phyloP scores from a whole-genome alignment of 1,284 basidiomycete genomes.

The Ustilago bromivora region DNA sequence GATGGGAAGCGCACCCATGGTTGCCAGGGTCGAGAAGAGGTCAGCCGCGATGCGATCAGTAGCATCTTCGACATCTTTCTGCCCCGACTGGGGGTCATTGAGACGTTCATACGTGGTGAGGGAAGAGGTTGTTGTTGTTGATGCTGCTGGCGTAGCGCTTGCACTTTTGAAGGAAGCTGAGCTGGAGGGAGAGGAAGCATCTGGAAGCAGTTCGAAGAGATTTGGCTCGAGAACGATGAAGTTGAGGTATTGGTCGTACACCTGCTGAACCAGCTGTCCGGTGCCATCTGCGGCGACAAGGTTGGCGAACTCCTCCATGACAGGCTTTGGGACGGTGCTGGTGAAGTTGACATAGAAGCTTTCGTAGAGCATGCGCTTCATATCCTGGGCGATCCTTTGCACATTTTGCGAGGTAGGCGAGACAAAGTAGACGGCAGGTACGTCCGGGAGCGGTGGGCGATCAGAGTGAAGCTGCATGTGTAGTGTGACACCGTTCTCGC shows the following conservation, averaged over 20 bases:
- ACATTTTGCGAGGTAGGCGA: slow-evolving; percentile 89
- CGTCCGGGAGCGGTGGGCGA: slow-evolving; percentile 90
- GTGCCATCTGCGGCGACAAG: slow-evolving; percentile 87
- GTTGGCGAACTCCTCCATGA: slow-evolving; percentile 93
- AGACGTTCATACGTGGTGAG: slow-evolving; percentile 81
- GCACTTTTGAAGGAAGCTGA: slow-evolving; percentile 27
- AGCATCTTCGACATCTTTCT: slow-evolving; percentile 91
- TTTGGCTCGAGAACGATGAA: slow-evolving; percentile 94
- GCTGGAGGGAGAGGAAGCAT: slow-evolving; percentile 62
- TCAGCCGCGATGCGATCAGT: slow-evolving; percentile 92
- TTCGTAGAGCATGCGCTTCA: slow-evolving; percentile 89
- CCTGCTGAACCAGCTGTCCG: slow-evolving; percentile 74
- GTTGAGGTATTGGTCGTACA: slow-evolving; percentile 84
- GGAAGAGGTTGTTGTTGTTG: slow-evolving; percentile 16
- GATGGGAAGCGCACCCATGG: slow-evolving; percentile 90
- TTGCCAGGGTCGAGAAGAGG: slow-evolving; percentile 92
- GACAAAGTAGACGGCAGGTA: slow-evolving; percentile 97
- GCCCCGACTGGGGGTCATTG: slow-evolving; percentile 90
- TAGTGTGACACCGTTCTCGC: slow-evolving; percentile 94
- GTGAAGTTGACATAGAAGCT: slow-evolving; percentile 96
- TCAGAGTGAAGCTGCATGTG: slow-evolving; percentile 93
- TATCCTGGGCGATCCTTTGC: slow-evolving; percentile 75
- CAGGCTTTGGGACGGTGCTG: slow-evolving; percentile 84
- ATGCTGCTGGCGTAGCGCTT: slow-evolving; percentile 37
- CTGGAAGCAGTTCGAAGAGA: slow-evolving; percentile 89